phyloP scores from a whole-genome alignment of 2,329 filamentous ascomycete genomes.

The Colletotrichum tropicicola region DNA sequence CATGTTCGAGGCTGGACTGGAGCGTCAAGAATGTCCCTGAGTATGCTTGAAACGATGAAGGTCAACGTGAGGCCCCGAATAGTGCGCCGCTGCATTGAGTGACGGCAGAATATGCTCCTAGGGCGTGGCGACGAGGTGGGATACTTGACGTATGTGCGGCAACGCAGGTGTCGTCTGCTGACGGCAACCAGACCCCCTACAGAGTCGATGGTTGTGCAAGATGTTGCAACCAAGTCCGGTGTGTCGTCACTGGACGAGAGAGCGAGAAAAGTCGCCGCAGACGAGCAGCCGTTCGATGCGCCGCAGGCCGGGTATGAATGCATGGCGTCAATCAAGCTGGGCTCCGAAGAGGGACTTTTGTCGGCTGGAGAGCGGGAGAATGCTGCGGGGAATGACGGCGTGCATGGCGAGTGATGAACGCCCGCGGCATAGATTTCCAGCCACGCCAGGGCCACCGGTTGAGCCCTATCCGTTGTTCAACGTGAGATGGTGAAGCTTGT shows the following conservation, averaged over 20 bases:
- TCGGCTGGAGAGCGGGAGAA: slow-evolving; percentile 23
- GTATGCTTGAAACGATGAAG: slow-evolving; percentile 14
- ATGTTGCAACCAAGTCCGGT: not conserved
- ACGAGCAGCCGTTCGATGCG: not conserved
- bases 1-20: not conserved
- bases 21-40: not conserved
- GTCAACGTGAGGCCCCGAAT: slow-evolving; percentile 1
- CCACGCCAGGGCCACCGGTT: not conserved
- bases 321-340: too few relatives aligned
- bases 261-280: not conserved
- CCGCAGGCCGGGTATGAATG: too few relatives aligned
- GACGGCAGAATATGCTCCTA: not conserved
- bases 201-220: not conserved
- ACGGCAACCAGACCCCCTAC: not conserved
- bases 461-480: slow-evolving; percentile 7
- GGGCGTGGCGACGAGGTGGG: slow-evolving; percentile 1
- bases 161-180: slow-evolving; percentile 15
- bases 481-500: not conserved
- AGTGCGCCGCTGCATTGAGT: slow-evolving; percentile 5
- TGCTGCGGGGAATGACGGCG: not conserved
- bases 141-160: not conserved
- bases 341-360: slow-evolving; percentile 5
- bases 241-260: not conserved
- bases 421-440: not conserved
- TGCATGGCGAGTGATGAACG: not conserved